Conservation (phyloP, 768 basidiomycete species). For the Xerocomellus amylosporus region DNA sequence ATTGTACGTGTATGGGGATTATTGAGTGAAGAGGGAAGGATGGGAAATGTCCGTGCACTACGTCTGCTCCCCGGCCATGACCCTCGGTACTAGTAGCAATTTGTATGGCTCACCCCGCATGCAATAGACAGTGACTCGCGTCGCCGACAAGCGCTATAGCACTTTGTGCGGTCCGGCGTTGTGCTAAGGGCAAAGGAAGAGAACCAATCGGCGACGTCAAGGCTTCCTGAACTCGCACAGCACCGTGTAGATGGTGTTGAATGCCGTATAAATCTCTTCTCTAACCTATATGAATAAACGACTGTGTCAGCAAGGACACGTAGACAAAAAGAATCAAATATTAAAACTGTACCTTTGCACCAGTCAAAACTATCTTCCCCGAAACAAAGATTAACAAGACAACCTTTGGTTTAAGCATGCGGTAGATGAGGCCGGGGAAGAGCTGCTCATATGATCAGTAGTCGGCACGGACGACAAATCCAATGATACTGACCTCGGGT, state of each 20-base stretch:
- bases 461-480: not conserved
- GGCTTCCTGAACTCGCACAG: conserved; percentile 93
- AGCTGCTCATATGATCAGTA: conserved; percentile 47
- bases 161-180: not conserved
- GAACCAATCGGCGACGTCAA: conserved; percentile 21
- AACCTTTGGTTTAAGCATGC: conserved; percentile 99
- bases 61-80: conserved; percentile 33
- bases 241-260: conserved; percentile 99
- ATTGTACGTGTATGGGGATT: conserved; percentile 25
- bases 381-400: conserved; percentile 98
- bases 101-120: conserved; percentile 5
- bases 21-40: conserved; percentile 27
- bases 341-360: conserved; percentile 81
- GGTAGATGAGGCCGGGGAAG: conserved; percentile 98
- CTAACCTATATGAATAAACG: conserved; percentile 59
- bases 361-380: conserved; percentile 97
- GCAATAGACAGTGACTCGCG: not conserved
- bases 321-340: not conserved
- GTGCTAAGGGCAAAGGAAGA: not conserved
- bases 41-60: conserved; percentile 38
- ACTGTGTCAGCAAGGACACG: conserved; percentile 43
- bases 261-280: conserved; percentile 99
- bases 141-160: conserved; percentile 1
- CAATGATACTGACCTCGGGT: conserved; percentile 71
- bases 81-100: conserved; percentile 28